Evolutionary conservation across 2,329 filamentous ascomycete species (phyloP), one percentile per base, ranked within the genome.

Genomic region (Penicillium sumatraense): DNA sequence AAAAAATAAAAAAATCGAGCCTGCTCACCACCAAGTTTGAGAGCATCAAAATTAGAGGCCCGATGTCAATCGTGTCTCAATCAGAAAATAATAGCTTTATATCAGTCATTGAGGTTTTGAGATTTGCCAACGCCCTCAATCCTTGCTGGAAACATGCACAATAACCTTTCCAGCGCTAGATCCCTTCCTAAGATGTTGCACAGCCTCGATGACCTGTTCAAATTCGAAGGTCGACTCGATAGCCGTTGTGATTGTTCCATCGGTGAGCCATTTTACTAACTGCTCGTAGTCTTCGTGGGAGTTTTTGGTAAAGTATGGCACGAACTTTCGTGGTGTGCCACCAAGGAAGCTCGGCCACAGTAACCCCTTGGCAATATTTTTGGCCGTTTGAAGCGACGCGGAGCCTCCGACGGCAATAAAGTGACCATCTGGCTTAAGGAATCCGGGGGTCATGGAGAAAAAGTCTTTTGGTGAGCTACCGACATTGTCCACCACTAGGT

Each of bases 161-260:
- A 89, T 76, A 59, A 89, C 72, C 72, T 89, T 89, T 0, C 86
- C 86, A 55, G 72, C 81, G 2, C 81, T 77, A 36, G 80, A 76
- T 0, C 81, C 81, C 0, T 74, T 80, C 72, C 82, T 86, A 63
- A 88, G 63, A 65, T 79, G 84, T 67, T 80, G 78, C 67, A 83
- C 85, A 5, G 84, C 86, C 63, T 81, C 77, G 1, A 80, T 78
- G 2, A 77, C 80, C 53, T 87, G 79, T 48, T 84, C 82, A 65
- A 84, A 83, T 11, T 76, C 72, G 59, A 81, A 86, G 1, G 75
- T 74, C 53, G 80, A 73, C 63, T 87, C 86, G 35, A 88, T 70
- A 0, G 84, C 75, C 0, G 79, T 68, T 70, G 77, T 83, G 27
- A 89, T 60, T 67, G 85, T 87, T 1, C 83, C 84, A 62, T 86